phyloP scores from a whole-genome alignment of 306 rosid species.

The Vachellia pachyceras region DNA sequence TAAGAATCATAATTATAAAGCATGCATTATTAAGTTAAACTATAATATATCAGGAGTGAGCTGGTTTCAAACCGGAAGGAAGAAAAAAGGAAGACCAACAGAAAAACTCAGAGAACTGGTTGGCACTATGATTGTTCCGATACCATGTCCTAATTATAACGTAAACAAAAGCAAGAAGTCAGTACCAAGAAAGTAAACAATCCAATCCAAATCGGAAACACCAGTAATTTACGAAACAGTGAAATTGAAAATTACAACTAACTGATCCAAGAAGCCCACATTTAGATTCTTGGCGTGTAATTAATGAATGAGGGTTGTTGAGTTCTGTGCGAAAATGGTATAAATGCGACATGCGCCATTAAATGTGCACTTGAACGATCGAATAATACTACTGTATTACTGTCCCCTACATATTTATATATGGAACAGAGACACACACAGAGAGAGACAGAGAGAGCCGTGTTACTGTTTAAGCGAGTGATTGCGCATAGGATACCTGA shows the following conservation, averaged over 20 bases:
- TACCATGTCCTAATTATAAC: neutral
- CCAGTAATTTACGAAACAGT: neutral
- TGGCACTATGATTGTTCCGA: conserved; percentile 14
- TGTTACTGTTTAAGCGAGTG: conserved; percentile 23
- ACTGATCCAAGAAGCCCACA: neutral
- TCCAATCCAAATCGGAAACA: neutral
- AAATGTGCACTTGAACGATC: neutral
- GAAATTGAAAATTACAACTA: neutral
- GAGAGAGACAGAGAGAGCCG: neutral
- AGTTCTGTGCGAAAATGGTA: conserved; percentile 4
- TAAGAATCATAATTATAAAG: conserved; percentile 26
- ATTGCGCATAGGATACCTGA: conserved; percentile 55
- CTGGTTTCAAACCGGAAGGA: neutral
- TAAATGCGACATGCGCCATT: neutral
- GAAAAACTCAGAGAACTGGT: neutral
- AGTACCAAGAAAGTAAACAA: conserved; percentile 4
- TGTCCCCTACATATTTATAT: neutral
- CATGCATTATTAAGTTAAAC: neutral
- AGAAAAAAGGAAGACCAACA: neutral
- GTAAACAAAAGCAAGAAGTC: conserved; percentile 12
- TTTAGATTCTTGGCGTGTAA: neutral
- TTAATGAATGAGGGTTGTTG: conserved; percentile 6
- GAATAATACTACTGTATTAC: neutral
- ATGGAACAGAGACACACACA: neutral
- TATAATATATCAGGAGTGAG: neutral